phyloP scores from a whole-genome alignment of 2,329 filamentous ascomycete genomes.

The Cercospora berteroae region DNA sequence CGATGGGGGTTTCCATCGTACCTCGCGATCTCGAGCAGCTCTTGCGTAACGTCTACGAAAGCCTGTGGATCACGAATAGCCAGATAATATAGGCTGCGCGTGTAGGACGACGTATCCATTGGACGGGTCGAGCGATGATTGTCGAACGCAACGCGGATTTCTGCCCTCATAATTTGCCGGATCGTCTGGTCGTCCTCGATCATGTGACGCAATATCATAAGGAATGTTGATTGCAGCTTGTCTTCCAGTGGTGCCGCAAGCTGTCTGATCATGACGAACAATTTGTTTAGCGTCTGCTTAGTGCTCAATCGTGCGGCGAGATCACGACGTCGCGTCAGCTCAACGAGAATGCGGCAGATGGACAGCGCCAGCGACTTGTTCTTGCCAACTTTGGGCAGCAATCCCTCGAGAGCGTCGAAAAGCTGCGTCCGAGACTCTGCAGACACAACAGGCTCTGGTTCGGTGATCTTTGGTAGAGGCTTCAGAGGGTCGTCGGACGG shows the following conservation, averaged over 20 bases:
- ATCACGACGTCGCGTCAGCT: conserved; percentile 75
- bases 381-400: conserved; percentile 83
- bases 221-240: conserved; percentile 70
- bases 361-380: conserved; percentile 82
- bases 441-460: conserved; percentile 62
- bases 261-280: conserved; percentile 96
- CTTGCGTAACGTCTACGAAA: conserved; percentile 84
- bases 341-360: conserved; percentile 77
- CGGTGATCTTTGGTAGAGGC: conserved; percentile 53
- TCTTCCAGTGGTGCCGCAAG: conserved; percentile 75
- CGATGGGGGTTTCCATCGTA: conserved; percentile 56
- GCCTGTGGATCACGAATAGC: conserved; percentile 78
- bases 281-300: conserved; percentile 80
- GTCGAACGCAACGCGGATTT: conserved; percentile 78
- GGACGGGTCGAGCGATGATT: conserved; percentile 43
- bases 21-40: conserved; percentile 70
- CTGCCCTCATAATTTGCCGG: conserved; percentile 85
- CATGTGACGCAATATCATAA: conserved; percentile 86
- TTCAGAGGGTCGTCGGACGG: conserved; percentile 44
- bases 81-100: conserved; percentile 74
- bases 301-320: conserved; percentile 76
- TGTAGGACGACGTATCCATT: conserved; percentile 68
- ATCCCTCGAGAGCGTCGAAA: conserved; percentile 73
- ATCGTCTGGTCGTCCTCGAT: conserved; percentile 91
- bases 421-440: conserved; percentile 66